These are phyloP conservation scores for Astrephomene gubernaculifera DNA, from an alignment of 139 green algal species.

Conservation along the genomic window DNA sequence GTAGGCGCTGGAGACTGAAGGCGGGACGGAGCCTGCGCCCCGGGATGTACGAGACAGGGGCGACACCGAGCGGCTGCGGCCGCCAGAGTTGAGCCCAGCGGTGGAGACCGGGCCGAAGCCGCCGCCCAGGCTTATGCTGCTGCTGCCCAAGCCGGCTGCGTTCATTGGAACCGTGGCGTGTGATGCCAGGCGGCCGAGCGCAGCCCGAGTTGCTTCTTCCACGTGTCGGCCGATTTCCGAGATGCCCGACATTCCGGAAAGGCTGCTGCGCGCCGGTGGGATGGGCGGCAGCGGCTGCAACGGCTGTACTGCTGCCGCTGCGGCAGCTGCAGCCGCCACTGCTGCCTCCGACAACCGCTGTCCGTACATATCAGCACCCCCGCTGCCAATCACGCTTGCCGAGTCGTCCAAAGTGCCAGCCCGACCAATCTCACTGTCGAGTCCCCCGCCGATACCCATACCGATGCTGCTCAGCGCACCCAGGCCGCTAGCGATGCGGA, in stretches of 20 bases:
- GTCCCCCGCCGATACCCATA: no score
- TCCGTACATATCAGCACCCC: no score
- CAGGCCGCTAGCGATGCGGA: no score
- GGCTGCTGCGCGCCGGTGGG: neutral
- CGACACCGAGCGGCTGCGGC: neutral
- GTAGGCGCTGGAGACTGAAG: neutral
- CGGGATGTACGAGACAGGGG: neutral
- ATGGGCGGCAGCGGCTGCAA: neutral
- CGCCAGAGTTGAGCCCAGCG: no score
- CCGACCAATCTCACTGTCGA: no score
- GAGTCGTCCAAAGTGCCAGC: no score
- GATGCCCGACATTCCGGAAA: neutral
- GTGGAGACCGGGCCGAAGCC: no score
- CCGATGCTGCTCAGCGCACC: no score
- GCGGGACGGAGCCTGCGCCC: neutral
- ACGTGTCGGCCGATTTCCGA: slow-evolving; percentile 9
- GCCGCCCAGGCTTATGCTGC: no score
- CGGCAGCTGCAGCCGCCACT: neutral
- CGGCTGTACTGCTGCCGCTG: neutral
- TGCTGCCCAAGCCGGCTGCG: no score
- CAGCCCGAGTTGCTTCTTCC: slow-evolving; percentile 11
- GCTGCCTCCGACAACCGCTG: neutral
- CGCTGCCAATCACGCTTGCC: no score
- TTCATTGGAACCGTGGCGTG: neutral
- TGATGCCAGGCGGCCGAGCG: slow-evolving; percentile 14